Evolutionary conservation across 345 rosid genomes (phyloP), one percentile per base, ranked within the genome.

Genomic region (Salix suchowensis): DNA sequence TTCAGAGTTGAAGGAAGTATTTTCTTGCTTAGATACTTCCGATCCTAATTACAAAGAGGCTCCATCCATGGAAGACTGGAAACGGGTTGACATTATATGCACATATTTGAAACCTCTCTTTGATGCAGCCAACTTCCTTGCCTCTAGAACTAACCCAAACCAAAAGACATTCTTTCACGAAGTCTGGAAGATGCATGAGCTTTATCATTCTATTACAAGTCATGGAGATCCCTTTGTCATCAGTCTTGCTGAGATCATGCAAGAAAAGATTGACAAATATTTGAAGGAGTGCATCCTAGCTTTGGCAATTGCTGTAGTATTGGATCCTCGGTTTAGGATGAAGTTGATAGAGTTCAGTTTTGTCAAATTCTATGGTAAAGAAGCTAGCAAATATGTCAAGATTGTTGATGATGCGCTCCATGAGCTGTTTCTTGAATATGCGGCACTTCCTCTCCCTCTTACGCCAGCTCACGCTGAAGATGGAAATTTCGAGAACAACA

Each of bases 301-400:
- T 77, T 79, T 95, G 87, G 97, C 97, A 7, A 72, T 88, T 74
- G 97, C 97, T 6, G 95, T 93, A 8, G 92, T 90, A 76, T 90
- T 95, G 98, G 98, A 95, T 85, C 98, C 98, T n/a, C 89, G 96
- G 67, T 95, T 93, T 86, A 95, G 91, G 84, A 86, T 93, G 97
- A 95, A 93, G 86, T 94, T 95, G 23, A 94, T 94, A 7, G 97
- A 94, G 86, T 95, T 95, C 84, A 92, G 97, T 79, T 95, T 95
- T 86, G 78, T 93, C 3, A 95, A 93, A 81, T 79, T 95, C 67
- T 95, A 78, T 6, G 97, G 97, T 64, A 95, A 91, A 50, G 97
- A 93, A 64, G 91, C 97, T 16, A 90, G 84, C 2, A 74, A 70
- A 13, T 82, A 89, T 69, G 84, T 87, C 81, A 95, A 91, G 84